Evolutionary conservation across 2,329 filamentous ascomycete genomes (phyloP).

Genomic region (Aureobasidium sp.): DNA sequence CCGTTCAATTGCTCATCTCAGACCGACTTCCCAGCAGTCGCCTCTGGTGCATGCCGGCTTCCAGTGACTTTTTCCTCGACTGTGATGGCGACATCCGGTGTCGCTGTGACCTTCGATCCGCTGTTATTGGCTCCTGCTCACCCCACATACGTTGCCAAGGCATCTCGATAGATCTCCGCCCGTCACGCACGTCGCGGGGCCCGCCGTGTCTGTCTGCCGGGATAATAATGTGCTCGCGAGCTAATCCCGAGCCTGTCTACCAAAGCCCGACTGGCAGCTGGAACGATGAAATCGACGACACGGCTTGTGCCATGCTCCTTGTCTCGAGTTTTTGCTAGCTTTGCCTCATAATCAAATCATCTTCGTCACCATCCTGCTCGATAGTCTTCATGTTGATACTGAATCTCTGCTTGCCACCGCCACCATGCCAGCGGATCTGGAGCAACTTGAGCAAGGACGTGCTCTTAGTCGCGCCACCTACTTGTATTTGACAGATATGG

Average conservation of each 20-base stretch:
- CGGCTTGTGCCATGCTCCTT: neutral
- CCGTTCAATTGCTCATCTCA: constrained; percentile 13
- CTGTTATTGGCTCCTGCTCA: neutral
- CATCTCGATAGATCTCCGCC: constrained; percentile 4
- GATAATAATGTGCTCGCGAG: neutral
- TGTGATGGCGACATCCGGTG: constrained; percentile 6
- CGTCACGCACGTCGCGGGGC: neutral
- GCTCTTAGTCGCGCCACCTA: neutral
- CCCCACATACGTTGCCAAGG: constrained; percentile 1
- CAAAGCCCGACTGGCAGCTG: neutral
- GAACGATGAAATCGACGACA: neutral
- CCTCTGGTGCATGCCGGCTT: neutral
- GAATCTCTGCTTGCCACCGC: neutral
- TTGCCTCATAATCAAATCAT: neutral
- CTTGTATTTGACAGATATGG: neutral
- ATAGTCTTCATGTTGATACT: neutral
- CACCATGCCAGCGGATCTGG: neutral
- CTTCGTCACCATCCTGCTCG: neutral
- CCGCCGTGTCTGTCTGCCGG: neutral
- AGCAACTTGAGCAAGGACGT: too few relatives aligned
- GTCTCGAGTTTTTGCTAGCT: neutral
- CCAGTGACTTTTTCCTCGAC: neutral
- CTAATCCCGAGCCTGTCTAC: neutral
- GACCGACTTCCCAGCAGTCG: constrained; percentile 5
- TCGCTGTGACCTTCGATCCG: neutral